phyloP scores from a whole-genome alignment of 805 yeast species.

The Candida germanica region DNA sequence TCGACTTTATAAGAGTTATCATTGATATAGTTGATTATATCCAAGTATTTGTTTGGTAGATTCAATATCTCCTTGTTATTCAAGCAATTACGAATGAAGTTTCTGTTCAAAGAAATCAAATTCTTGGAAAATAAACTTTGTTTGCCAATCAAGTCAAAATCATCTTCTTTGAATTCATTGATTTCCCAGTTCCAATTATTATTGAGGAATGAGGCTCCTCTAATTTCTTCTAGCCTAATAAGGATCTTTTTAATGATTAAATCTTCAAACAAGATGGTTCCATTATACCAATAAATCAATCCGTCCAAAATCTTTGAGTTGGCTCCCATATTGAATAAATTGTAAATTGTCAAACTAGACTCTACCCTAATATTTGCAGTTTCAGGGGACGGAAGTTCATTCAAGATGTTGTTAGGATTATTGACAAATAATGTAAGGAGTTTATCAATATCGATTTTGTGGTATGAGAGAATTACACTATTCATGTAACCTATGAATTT shows the following conservation, averaged over 20 bases:
- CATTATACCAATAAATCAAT: slow-evolving; percentile 52
- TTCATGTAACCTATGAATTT: slow-evolving; percentile 46
- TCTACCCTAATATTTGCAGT: slow-evolving; percentile 33
- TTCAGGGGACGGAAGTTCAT: slow-evolving; percentile 18
- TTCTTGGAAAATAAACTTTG: slow-evolving; percentile 44
- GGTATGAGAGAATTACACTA: slow-evolving; percentile 29
- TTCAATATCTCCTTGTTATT: slow-evolving; percentile 2
- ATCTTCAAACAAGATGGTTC: slow-evolving; percentile 62
- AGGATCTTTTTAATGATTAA: slow-evolving; percentile 55
- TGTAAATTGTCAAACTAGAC: slow-evolving; percentile 45
- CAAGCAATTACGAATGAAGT: slow-evolving; percentile 38
- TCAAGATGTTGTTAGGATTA: slow-evolving; percentile 42
- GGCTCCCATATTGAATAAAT: slow-evolving; percentile 48
- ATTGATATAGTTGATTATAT: slow-evolving; percentile 12
- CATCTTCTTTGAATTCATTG: slow-evolving; percentile 38
- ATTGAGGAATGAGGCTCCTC: slow-evolving; percentile 62
- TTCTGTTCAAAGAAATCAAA: slow-evolving; percentile 49
- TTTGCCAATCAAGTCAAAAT: slow-evolving; percentile 44
- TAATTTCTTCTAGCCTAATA: slow-evolving; percentile 51
- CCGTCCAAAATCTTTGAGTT: slow-evolving; percentile 46
- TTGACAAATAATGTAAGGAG: slow-evolving; percentile 38
- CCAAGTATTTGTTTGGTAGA: slow-evolving; percentile 8
- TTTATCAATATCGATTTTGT: slow-evolving; percentile 35
- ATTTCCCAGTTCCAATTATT: slow-evolving; percentile 67
- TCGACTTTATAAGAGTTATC: slow-evolving; percentile 14